Conservation (phyloP, 768 basidiomycete genomes). For the Phlebiopsis gigantea region DNA sequence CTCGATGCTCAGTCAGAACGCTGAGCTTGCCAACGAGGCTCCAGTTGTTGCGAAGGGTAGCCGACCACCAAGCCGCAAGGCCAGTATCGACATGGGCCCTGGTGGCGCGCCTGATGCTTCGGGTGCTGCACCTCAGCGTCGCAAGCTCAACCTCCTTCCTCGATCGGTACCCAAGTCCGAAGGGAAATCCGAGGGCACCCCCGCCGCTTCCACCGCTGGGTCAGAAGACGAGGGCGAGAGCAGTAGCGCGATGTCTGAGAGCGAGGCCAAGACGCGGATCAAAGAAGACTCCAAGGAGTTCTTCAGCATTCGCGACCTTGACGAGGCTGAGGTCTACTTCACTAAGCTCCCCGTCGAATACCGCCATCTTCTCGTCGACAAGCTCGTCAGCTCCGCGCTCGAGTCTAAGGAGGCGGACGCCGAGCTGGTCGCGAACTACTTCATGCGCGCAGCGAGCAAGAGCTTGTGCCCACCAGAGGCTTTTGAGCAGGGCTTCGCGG, state of each 20-base stretch:
- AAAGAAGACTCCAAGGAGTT: slow-evolving; percentile 82
- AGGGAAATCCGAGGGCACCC: slow-evolving; percentile 31
- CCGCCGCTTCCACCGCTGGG: slow-evolving; percentile 44
- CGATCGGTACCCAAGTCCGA: slow-evolving; percentile 65
- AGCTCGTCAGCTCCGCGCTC: slow-evolving; percentile 63
- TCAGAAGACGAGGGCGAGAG: slow-evolving; percentile 36
- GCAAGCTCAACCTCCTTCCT: slow-evolving; percentile 69
- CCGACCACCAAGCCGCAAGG: slow-evolving; percentile 43
- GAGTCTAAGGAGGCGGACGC: slow-evolving; percentile 82
- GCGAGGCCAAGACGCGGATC: slow-evolving; percentile 69
- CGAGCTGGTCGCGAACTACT: slow-evolving; percentile 70
- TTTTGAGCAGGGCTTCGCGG: slow-evolving; percentile 72
- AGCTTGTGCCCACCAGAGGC: slow-evolving; percentile 49
- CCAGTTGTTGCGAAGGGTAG: slow-evolving; percentile 40
- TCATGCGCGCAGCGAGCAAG: slow-evolving; percentile 56
- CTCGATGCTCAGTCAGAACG: slow-evolving; percentile 68
- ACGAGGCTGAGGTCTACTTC: slow-evolving; percentile 88
- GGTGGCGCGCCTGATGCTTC: slow-evolving; percentile 39
- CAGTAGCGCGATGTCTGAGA: slow-evolving; percentile 50
- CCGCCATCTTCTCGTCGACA: slow-evolving; percentile 65
- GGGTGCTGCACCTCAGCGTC: slow-evolving; percentile 43
- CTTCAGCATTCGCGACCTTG: slow-evolving; percentile 76
- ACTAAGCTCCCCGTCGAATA: slow-evolving; percentile 60
- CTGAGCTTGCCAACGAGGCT: slow-evolving; percentile 50
- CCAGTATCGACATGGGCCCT: slow-evolving; percentile 45